These are phyloP conservation scores for Lasiosphaeriaceae sp. DNA, from an alignment of 495 filamentous ascomycete species.

Conservation along the genomic window DNA sequence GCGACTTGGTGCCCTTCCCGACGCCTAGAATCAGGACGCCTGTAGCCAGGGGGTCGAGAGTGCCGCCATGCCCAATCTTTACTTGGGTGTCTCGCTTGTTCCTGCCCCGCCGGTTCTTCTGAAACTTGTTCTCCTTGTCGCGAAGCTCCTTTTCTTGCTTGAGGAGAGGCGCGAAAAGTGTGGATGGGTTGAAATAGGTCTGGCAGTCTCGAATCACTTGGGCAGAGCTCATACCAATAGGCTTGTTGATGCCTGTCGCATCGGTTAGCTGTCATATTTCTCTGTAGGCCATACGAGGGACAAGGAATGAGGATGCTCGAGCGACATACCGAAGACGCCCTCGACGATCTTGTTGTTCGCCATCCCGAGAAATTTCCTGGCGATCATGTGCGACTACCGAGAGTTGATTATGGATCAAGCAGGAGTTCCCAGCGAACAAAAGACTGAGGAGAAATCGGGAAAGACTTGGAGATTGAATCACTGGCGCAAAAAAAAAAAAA, in stretches of 20 bases:
- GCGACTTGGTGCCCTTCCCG: constrained; percentile 79
- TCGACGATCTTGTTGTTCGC: constrained; percentile 62
- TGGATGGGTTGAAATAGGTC: constrained; percentile 73
- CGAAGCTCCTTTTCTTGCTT: constrained; percentile 51
- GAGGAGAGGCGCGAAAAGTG: constrained; percentile 71
- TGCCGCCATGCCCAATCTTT: constrained; percentile 96
- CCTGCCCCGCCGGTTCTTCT: constrained; percentile 50
- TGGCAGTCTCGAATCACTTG: constrained; percentile 84
- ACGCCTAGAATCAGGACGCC: constrained; percentile 87
- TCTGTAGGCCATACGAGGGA: not conserved
- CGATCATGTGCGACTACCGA: not conserved
- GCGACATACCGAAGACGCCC: constrained; percentile 65
- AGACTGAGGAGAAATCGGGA: too few species aligned
- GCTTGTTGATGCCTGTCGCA: constrained; percentile 82
- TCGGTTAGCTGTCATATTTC: not conserved
- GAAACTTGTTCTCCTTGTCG: constrained; percentile 48
- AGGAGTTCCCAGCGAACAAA: too few species aligned
- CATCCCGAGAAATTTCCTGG: constrained; percentile 40
- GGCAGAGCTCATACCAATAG: constrained; percentile 75
- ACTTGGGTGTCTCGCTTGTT: constrained; percentile 59
- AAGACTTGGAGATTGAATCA: too few species aligned
- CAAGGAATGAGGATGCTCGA: not conserved
- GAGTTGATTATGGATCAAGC: too few species aligned
- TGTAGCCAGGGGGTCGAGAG: constrained; percentile 88
- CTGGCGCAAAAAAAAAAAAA: too few species aligned